Evolutionary conservation across 1,139 yeast genomes (phyloP).

Genomic region (Diutina rugosa): DNA sequence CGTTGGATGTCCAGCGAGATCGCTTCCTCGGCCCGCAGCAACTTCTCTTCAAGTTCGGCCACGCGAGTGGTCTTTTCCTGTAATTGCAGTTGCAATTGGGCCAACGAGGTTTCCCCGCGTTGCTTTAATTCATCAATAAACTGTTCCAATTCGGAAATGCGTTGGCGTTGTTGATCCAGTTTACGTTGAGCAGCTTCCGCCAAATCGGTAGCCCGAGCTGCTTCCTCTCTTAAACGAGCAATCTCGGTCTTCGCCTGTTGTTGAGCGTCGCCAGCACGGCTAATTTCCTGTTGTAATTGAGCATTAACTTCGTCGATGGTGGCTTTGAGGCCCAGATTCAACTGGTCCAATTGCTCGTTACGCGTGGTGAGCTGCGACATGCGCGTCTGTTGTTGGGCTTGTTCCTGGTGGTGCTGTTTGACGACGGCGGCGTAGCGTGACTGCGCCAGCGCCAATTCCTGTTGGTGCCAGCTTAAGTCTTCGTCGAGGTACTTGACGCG

Average conservation of each 20-base stretch:
- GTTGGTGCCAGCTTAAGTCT: conserved; percentile 37
- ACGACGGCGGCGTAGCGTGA: conserved; percentile 24
- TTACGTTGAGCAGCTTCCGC: conserved; percentile 44
- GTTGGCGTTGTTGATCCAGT: conserved; percentile 29
- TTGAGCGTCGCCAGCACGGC: conserved; percentile 19
- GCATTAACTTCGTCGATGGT: conserved; percentile 16
- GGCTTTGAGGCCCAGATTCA: conserved; percentile 7
- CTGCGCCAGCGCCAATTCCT: conserved; percentile 28
- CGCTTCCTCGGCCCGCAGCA: not conserved
- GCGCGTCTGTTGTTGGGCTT: conserved; percentile 10
- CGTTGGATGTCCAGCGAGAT: not conserved
- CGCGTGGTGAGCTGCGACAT: conserved; percentile 18
- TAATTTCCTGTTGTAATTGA: conserved; percentile 33
- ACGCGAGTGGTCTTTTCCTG: conserved; percentile 8
- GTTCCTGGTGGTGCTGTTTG: conserved; percentile 27
- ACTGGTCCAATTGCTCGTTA: conserved; percentile 14
- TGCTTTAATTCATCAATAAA: conserved; percentile 28
- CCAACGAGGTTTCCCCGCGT: conserved; percentile 19
- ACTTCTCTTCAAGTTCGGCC: conserved; percentile 16
- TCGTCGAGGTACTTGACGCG: conserved; percentile 21
- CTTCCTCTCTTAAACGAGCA: conserved; percentile 48
- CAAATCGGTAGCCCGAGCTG: conserved; percentile 50
- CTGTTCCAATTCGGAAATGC: conserved; percentile 36
- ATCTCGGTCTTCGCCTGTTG: conserved; percentile 21
- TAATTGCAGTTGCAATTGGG: conserved; percentile 23